Conservation (phyloP, 75 land plant species). For the Cunninghamia lanceolata region DNA sequence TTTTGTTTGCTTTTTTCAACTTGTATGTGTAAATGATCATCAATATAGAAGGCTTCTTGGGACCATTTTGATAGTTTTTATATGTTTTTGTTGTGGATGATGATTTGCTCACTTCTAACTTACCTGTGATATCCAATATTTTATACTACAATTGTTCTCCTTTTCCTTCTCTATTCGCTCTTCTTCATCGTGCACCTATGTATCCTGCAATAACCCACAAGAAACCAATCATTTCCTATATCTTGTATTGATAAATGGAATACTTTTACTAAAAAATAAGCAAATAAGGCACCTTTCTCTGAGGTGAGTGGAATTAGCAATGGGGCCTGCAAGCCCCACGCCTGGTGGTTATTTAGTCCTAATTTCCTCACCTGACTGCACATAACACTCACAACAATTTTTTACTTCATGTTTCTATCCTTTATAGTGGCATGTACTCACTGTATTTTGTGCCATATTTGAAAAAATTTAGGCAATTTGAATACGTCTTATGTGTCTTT, state of each 20-base stretch:
- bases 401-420: too few species aligned
- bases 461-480: too few species aligned
- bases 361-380: too few species aligned
- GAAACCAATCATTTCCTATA: neutral
- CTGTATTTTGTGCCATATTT: too few species aligned
- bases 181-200: conserved; percentile 71
- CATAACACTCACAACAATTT: too few species aligned
- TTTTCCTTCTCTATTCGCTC: conserved; percentile 30
- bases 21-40: neutral
- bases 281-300: conserved; percentile 68
- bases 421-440: too few species aligned
- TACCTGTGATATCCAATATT: conserved; percentile 81
- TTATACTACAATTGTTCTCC: conserved; percentile 49
- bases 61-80: too few species aligned
- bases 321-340: too few species aligned
- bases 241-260: neutral
- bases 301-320: conserved; percentile 77
- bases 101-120: neutral
- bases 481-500: too few species aligned
- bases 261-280: neutral
- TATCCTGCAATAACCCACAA: conserved; percentile 32
- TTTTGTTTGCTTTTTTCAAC: neutral
- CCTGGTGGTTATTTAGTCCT: too few species aligned
- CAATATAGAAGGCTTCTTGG: too few species aligned
- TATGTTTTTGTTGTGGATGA: neutral